Evolutionary conservation across 208 protist genomes (phyloP).

Genomic region (Wallacemonas sp.): DNA sequence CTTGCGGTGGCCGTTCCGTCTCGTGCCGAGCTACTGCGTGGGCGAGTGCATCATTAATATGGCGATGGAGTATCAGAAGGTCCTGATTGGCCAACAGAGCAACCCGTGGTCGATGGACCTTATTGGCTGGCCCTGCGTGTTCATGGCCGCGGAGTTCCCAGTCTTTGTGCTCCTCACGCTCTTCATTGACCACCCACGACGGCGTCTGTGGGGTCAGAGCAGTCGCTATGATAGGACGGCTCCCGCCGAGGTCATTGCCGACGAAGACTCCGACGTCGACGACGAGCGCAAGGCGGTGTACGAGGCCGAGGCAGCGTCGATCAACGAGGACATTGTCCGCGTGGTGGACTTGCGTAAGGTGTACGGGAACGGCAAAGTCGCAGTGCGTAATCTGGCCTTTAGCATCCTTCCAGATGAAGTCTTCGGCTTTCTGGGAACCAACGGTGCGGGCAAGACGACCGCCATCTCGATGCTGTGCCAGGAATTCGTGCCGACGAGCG

Average conservation of each 20-base stretch:
- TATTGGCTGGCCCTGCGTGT: constrained; percentile 18
- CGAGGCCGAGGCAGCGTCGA: constrained; percentile 11
- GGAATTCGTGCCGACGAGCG: constrained; percentile 43
- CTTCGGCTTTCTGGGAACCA: constrained; percentile 72
- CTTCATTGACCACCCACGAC: constrained; percentile 33
- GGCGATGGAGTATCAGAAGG: constrained; percentile 14
- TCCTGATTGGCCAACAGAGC: background rate
- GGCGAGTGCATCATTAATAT: constrained; percentile 49
- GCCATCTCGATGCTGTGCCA: constrained; percentile 59
- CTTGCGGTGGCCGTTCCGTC: constrained; percentile 29
- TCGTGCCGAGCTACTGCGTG: constrained; percentile 48
- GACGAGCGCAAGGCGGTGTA: constrained; percentile 17
- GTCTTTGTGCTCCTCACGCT: constrained; percentile 25
- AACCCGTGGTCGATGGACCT: constrained; percentile 19
- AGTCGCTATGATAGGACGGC: constrained; percentile 8
- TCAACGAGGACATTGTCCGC: constrained; percentile 25
- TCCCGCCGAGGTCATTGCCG: constrained; percentile 12
- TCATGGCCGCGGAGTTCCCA: constrained; percentile 29
- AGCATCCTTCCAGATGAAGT: constrained; percentile 44
- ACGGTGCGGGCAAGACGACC: constrained; percentile 74
- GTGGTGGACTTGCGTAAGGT: constrained; percentile 31
- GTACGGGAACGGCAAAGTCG: constrained; percentile 21
- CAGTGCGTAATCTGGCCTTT: constrained; percentile 52
- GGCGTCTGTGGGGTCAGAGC: constrained; percentile 9
- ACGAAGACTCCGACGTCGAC: constrained; percentile 28